A percentile compares a stretch with the other conserved stretches of the same genome.
Conservation (phyloP, 1,139 yeast genomes). For the Geotrichum candidum region DNA sequence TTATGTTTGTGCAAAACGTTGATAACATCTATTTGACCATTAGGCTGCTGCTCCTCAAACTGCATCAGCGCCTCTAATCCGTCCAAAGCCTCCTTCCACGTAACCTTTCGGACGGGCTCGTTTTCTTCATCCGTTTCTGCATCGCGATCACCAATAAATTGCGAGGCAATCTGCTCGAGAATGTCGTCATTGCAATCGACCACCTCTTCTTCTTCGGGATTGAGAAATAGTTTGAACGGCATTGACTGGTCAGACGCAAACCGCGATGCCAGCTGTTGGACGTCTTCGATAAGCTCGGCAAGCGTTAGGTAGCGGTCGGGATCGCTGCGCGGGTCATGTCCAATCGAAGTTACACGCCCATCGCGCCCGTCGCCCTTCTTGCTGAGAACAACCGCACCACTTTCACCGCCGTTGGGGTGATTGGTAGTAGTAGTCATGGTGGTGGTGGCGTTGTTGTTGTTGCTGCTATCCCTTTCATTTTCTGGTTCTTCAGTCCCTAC, state of each 20-base stretch:
- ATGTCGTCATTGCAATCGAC: conserved; percentile 16
- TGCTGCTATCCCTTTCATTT: not conserved
- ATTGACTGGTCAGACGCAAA: conserved; percentile 16
- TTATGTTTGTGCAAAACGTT: conserved; percentile 13
- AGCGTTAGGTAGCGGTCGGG: not conserved
- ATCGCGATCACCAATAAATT: conserved; percentile 15
- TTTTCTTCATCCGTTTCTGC: conserved; percentile 16
- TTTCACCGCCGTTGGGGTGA: not conserved
- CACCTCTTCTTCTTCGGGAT: conserved; percentile 14
- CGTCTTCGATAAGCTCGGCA: conserved; percentile 11
- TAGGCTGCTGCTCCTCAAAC: conserved; percentile 16
- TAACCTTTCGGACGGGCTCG: conserved; percentile 10
- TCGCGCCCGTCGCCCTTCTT: not conserved
- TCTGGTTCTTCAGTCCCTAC: not conserved
- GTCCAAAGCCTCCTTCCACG: conserved; percentile 15
- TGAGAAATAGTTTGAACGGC: conserved; percentile 12
- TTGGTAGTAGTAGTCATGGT: too few species aligned
- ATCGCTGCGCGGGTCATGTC: not conserved
- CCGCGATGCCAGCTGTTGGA: conserved; percentile 10
- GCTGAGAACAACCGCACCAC: not conserved
- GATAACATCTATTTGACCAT: conserved; percentile 14
- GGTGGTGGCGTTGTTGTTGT: not conserved
- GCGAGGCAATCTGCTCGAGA: conserved; percentile 16
- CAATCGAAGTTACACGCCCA: not conserved
- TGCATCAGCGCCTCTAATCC: conserved; percentile 12